Evolutionary conservation across 2,329 filamentous ascomycete species (phyloP).

Genomic region (Aspergillus pseudoterreus): DNA sequence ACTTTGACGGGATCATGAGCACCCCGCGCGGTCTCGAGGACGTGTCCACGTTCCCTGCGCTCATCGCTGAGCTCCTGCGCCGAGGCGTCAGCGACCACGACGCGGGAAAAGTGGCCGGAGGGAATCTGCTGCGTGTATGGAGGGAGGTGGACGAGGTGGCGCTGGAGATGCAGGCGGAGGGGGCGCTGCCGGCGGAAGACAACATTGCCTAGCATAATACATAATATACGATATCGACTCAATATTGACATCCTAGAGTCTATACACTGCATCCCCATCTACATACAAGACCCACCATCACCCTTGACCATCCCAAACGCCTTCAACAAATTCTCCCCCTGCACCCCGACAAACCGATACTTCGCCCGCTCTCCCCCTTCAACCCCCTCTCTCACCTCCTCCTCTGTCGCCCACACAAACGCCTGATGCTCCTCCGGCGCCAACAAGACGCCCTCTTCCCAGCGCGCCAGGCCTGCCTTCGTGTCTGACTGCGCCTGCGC

Average conservation of each 20-base stretch:
- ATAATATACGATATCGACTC: slow-evolving; percentile 9
- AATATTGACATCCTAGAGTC: neutral
- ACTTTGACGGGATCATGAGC: slow-evolving; percentile 68
- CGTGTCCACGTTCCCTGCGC: slow-evolving; percentile 74
- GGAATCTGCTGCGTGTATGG: slow-evolving; percentile 84
- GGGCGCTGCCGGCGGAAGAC: slow-evolving; percentile 46
- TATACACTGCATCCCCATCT: neutral
- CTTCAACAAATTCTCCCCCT: slow-evolving; percentile 21
- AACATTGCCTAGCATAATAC: neutral
- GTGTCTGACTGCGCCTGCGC: neutral
- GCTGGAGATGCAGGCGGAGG: slow-evolving; percentile 57
- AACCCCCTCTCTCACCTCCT: slow-evolving; percentile 24
- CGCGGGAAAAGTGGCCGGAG: slow-evolving; percentile 70
- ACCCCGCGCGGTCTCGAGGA: slow-evolving; percentile 76
- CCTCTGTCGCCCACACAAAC: slow-evolving; percentile 37
- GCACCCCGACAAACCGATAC: slow-evolving; percentile 19
- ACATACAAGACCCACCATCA: too few species aligned
- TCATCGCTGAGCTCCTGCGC: slow-evolving; percentile 70
- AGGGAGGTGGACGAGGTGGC: slow-evolving; percentile 71
- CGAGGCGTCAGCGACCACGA: slow-evolving; percentile 72
- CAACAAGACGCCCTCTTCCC: slow-evolving; percentile 25
- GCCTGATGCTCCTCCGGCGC: slow-evolving; percentile 34
- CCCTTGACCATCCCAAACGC: slow-evolving; percentile 14
- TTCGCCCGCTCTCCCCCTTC: slow-evolving; percentile 4
- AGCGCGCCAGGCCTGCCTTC: neutral